phyloP scores from a whole-genome alignment of 164 flowering plant genomes.

The Stephania japonica region DNA sequence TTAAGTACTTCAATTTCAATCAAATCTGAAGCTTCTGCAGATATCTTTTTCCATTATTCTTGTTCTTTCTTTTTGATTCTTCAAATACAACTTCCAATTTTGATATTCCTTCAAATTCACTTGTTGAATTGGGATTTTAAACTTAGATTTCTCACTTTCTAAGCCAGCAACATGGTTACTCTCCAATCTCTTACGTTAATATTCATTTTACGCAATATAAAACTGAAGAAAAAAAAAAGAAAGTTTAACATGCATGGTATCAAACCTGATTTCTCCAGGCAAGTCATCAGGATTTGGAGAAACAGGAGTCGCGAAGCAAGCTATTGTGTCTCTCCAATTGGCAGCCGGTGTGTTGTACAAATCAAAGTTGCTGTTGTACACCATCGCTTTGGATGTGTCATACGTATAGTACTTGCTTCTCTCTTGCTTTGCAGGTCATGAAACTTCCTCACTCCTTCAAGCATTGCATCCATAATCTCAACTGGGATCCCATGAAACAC shows the following conservation, averaged over 20 bases:
- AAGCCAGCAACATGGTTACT: neutral
- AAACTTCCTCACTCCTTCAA: slow-evolving; percentile 9
- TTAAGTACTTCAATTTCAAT: too few relatives aligned
- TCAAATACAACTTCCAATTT: too few relatives aligned
- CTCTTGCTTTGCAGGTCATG: slow-evolving; percentile 16
- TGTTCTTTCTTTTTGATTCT: too few relatives aligned
- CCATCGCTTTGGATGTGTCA: slow-evolving; percentile 3
- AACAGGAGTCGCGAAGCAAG: neutral
- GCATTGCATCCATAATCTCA: slow-evolving; percentile 14
- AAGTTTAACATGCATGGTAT: neutral
- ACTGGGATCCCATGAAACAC: slow-evolving; percentile 18
- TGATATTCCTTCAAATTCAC: neutral
- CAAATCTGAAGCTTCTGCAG: too few relatives aligned
- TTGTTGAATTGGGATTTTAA: neutral
- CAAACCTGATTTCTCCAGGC: slow-evolving; percentile 3
- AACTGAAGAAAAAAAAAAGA: neutral
- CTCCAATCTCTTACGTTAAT: neutral
- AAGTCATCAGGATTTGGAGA: slow-evolving; percentile 14
- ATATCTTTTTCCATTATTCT: too few relatives aligned
- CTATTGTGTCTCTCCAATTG: slow-evolving; percentile 17
- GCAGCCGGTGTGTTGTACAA: slow-evolving; percentile 11
- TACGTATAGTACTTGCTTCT: neutral
- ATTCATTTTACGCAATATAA: neutral
- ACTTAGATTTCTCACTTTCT: neutral
- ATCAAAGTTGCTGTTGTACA: slow-evolving; percentile 6